A percentile compares a stretch with the other conserved stretches of the same genome.
These are phyloP conservation scores for Venturiaceae sp. DNA, from an alignment of 2,329 filamentous ascomycete species.

Conservation along the genomic window DNA sequence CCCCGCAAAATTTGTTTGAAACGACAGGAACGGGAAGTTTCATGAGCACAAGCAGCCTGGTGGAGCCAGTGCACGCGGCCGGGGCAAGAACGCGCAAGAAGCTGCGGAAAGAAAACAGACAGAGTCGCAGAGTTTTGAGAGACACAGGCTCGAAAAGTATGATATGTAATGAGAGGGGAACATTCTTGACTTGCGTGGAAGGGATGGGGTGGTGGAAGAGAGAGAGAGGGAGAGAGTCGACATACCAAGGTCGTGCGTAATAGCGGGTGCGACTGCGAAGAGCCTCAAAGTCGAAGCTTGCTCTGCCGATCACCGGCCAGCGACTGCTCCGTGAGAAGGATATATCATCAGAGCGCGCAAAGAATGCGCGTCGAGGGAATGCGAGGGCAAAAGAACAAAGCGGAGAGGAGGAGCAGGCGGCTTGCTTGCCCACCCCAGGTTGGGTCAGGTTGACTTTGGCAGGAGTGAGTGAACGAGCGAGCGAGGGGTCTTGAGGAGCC, in stretches of 20 bases:
- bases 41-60: neutral
- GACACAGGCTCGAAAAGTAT: neutral
- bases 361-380: neutral
- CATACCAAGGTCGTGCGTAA: neutral
- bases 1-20: neutral
- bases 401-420: neutral
- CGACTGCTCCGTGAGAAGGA: neutral
- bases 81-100: neutral
- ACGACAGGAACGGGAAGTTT: constrained; percentile 1
- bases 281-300: neutral
- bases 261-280: too few relatives aligned
- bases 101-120: neutral
- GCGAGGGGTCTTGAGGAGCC: neutral
- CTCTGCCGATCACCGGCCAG: neutral
- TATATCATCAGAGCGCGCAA: neutral
- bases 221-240: neutral
- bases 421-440: neutral
- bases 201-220: neutral
- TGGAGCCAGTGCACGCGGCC: neutral
- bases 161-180: neutral
- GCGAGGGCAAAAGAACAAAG: neutral
- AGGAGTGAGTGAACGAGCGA: neutral
- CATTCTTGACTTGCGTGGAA: neutral
- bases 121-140: neutral
- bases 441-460: neutral